A percentile compares a stretch with the other conserved stretches of the same genome.
These are phyloP conservation scores for Davidsoniella virescens DNA, from an alignment of 2,329 filamentous ascomycete species.

Conservation along the genomic window DNA sequence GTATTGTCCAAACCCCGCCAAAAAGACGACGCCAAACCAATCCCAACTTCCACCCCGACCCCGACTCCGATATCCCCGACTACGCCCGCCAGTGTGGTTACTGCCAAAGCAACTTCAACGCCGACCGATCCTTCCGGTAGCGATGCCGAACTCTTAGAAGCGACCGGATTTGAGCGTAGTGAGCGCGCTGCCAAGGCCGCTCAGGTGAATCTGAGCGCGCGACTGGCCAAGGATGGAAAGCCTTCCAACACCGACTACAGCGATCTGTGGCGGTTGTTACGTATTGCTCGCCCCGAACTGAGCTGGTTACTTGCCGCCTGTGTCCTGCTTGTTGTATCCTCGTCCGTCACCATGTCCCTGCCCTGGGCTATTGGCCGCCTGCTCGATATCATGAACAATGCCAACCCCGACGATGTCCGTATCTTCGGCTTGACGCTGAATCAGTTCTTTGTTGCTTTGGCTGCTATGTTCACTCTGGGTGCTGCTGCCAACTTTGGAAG, in stretches of 20 bases:
- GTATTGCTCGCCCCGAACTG: conserved; percentile 74
- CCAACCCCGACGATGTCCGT: conserved; percentile 50
- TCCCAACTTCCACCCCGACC: background rate
- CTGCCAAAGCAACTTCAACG: conserved; percentile 3
- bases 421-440: conserved; percentile 72
- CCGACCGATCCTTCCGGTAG: conserved; percentile 15
- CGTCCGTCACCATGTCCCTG: conserved; percentile 85
- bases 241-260: conserved; percentile 32
- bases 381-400: conserved; percentile 58
- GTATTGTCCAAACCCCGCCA: conserved; percentile 1
- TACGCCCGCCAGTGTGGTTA: background rate
- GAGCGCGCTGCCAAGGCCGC: conserved; percentile 77
- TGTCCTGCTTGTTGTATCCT: conserved; percentile 72
- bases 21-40: conserved; percentile 1
- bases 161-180: conserved; percentile 42
- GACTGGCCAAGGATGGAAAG: conserved; percentile 69
- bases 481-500: conserved; percentile 85
- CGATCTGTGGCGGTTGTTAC: conserved; percentile 77
- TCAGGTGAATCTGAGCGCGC: conserved; percentile 76
- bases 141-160: conserved; percentile 26
- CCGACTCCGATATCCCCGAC: background rate
- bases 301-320: conserved; percentile 67
- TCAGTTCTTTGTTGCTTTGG: conserved; percentile 79
- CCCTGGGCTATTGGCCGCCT: conserved; percentile 95
- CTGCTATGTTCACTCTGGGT: conserved; percentile 59